These are phyloP conservation scores for Tripterygium wilfordii DNA, from an alignment of 177 flowering plant genomes.

Conservation along the genomic window DNA sequence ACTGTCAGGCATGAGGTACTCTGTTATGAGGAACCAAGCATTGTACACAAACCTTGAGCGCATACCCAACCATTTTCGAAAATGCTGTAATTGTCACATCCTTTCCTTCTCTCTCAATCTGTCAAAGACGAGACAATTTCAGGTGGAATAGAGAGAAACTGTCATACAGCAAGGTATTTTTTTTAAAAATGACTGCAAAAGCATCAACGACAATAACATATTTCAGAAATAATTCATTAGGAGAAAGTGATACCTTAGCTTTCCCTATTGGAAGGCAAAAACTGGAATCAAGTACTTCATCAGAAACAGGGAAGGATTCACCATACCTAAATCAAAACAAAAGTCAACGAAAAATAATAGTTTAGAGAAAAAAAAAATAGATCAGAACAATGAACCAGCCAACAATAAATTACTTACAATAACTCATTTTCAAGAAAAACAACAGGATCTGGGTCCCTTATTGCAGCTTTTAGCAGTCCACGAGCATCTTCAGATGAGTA, in stretches of 20 bases:
- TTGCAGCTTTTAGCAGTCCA: slow-evolving; percentile 91
- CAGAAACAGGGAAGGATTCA: slow-evolving; percentile 83
- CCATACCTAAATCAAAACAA: slow-evolving; percentile 61
- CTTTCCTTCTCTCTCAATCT: slow-evolving; percentile 92
- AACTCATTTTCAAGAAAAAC: slow-evolving; percentile 75
- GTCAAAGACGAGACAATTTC: slow-evolving; percentile 11
- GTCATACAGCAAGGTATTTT: background rate
- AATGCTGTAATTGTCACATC: slow-evolving; percentile 89
- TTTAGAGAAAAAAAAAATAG: background rate
- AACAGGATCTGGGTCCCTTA: slow-evolving; percentile 98
- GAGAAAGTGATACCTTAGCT: slow-evolving; percentile 66
- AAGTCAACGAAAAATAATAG: slow-evolving; percentile 1
- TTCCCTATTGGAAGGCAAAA: slow-evolving; percentile 93
- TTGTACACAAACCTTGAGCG: slow-evolving; percentile 66
- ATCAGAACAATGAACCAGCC: slow-evolving; percentile 1
- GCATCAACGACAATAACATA: background rate
- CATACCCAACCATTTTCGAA: slow-evolving; percentile 92
- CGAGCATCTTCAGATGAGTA: slow-evolving; percentile 96
- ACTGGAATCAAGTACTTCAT: slow-evolving; percentile 89
- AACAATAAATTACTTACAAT: slow-evolving; percentile 42
- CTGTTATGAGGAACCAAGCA: background rate
- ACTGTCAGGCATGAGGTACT: background rate
- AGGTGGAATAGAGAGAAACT: too few species aligned
- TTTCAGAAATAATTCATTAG: too few species aligned
- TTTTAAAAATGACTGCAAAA: background rate